Percentiles rank a stretch among this genome's conserved stretches.
These are phyloP conservation scores for Papiliotrema laurentii DNA, from an alignment of 1,284 basidiomycete species.

Conservation along the genomic window DNA sequence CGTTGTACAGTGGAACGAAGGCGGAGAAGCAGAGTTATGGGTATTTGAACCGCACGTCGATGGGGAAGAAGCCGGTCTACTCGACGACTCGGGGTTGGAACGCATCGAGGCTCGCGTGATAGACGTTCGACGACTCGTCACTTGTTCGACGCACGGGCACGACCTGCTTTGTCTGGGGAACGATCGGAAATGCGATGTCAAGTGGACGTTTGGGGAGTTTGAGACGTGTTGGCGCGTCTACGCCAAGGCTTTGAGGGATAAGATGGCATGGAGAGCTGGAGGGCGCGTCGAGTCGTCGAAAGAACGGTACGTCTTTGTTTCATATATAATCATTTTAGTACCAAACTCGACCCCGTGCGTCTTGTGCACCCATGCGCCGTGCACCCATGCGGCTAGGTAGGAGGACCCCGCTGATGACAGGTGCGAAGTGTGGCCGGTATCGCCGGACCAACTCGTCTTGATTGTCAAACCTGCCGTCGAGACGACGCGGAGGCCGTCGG, in stretches of 20 bases:
- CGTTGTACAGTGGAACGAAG: not conserved
- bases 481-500: not conserved
- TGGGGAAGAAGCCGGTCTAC: not conserved
- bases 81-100: not conserved
- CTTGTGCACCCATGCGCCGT: not conserved
- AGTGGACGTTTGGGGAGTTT: not conserved
- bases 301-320: not conserved
- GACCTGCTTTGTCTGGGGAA: not conserved
- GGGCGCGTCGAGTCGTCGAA: slow-evolving; percentile 3
- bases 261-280: slow-evolving; percentile 21
- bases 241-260: slow-evolving; percentile 20
- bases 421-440: slow-evolving; percentile 11
- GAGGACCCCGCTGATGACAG: not conserved
- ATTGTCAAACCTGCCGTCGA: not conserved
- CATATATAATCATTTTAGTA: too few species aligned
- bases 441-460: slow-evolving; percentile 1
- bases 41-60: not conserved
- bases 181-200: slow-evolving; percentile 3
- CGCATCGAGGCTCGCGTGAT: not conserved
- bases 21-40: not conserved
- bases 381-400: not conserved
- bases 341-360: too few species aligned
- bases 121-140: not conserved
- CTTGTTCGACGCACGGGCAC: slow-evolving; percentile 2
- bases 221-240: slow-evolving; percentile 13